These are phyloP conservation scores for Allium sativum DNA, from an alignment of 106 monocot genomes.

Conservation along the genomic window DNA sequence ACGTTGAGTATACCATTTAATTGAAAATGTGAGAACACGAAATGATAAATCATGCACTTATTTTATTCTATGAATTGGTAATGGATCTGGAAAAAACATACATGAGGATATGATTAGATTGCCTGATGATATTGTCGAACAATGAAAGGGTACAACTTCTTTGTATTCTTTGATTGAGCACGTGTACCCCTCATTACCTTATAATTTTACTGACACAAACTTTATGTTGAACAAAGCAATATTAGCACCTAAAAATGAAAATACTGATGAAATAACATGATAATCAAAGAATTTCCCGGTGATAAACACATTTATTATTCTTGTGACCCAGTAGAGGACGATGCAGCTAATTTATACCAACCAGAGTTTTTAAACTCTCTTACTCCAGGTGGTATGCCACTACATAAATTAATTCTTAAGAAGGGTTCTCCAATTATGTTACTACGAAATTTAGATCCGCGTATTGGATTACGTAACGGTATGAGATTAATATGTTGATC, in stretches of 20 bases:
- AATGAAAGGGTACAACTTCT: neutral
- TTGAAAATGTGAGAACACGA: neutral
- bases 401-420: neutral
- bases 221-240: neutral
- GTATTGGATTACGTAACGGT: neutral
- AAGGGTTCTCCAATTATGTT: neutral
- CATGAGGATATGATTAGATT: neutral
- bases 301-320: neutral
- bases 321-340: neutral
- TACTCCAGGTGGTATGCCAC: neutral
- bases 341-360: neutral
- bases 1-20: neutral
- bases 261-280: neutral
- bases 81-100: no score
- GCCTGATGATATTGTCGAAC: neutral
- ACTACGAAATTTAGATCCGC: neutral
- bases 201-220: neutral
- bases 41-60: no score
- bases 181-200: neutral
- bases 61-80: no score
- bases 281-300: neutral
- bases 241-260: neutral
- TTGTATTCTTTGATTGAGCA: neutral
- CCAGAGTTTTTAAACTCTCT: neutral
- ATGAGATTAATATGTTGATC: neutral